Base-by-base conservation (phyloP, 2,329 filamentous ascomycete species). In the Fusarium buxicola region DNA sequence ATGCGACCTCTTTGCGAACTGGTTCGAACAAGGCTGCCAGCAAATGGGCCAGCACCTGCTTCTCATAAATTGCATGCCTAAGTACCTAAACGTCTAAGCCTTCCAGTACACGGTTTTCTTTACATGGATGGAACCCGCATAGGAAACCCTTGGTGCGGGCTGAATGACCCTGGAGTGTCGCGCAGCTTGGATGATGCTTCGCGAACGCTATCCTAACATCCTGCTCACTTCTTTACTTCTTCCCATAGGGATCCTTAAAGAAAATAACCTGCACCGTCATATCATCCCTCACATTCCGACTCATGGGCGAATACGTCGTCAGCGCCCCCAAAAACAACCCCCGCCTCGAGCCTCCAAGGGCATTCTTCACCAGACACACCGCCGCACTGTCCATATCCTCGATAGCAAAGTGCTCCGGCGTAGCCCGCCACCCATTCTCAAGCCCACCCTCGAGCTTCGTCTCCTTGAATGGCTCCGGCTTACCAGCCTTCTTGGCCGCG, bases 191-290 rank as follows among this genome's bases (percentile, higher is more conserved):
- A 4, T 21, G 21, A 6, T 21, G 28, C 28, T 31, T 31, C 28
- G 10, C 28, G 11, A 13, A 31, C 28, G 3, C 28, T 31, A 31
- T 10, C 7, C 28, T 3, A 31, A 6, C 28, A 13, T 34, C 8
- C 4, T 30, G 8, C 21, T 27, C 21, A 4, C 4, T 21, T 89
- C 0, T 91, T 93, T 49, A 94, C 81, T 73, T 94, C 90, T 69
- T 94, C 91, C 86, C 38, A 75, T 73, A 51, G 4, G 69, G 69
- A 16, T 71, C 69, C 35, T 62, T 71, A 46, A 77, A 77, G 60
- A 95, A 94, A 58, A 94, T 90, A 28, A 96, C 91, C 76, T 95
- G 90, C 13, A 95, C 89, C 0, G 92, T 95, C 51, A 94, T 82
- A 73, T 95, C 92, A 69, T 95, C 92, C 65, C 90, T 86, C 40